Base-by-base conservation (phyloP, 805 yeast genomes). In the Kazachstania psychrophila region DNA sequence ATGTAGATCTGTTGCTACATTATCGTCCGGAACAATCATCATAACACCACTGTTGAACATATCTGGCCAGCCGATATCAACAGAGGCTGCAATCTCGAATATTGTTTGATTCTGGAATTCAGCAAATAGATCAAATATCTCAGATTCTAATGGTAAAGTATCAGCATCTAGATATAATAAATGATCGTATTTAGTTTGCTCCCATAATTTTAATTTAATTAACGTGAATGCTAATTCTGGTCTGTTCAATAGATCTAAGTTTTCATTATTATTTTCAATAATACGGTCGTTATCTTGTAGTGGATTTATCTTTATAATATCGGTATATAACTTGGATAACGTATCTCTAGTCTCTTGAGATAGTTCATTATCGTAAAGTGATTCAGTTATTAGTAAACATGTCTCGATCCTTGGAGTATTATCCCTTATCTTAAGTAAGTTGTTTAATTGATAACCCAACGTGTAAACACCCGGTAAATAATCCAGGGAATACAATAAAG, bases 11-110 rank as follows among this genome's bases (percentile, higher is more conserved):
- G 55, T 42, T 46, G 64, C 77, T 15, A 66, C 68, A 0, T 46
- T 41, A 1, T 43, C 27, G 45, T 65, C 62, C 3, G 94, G 94
- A 24, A 66, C 65, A 19, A 77, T 54, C 3, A 77, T 64, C 50
- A 85, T 65, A 15, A 85, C 73, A 4, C 95, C 95, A 23, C 87
- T 73, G 58, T 86, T 85, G 65, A 86, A 86, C 49, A 80, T 69
- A 61, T 86, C 95, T 0, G 95, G 95, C 83, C 94, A 86, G 11
- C 95, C 94, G n/a, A 75, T 66, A 60, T 86, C 95, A 0, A 94
- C 82, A 12, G 79, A 65, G 0, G 92, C 88, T 26, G 64, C 56
- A 14, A 59, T 37, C 14, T 56, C 51, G 28, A 37, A 43, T 24
- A 32, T 34, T 5, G 39, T 52, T 45, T 62, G 61, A 8, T 40